Evolutionary conservation across 208 protist genomes (phyloP).

Genomic region (Leishmania martiniquensis): DNA sequence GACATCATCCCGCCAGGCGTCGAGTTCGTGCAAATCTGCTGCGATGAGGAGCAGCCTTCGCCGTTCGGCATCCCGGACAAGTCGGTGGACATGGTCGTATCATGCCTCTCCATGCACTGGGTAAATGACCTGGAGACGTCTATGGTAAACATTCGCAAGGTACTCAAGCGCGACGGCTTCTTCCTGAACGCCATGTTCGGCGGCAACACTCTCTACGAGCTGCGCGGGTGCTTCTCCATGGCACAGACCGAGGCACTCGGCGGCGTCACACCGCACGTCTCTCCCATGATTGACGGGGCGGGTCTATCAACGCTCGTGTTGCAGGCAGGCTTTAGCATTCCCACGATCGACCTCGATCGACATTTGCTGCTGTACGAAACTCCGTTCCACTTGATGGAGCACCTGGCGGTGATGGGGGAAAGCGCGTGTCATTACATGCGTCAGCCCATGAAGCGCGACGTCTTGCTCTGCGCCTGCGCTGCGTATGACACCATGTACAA

Average conservation of each 20-base stretch:
- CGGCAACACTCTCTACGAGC: constrained; percentile 92
- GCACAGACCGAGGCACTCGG: constrained; percentile 87
- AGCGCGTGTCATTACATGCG: constrained; percentile 80
- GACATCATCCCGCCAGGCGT: constrained; percentile 75
- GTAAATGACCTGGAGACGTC: constrained; percentile 89
- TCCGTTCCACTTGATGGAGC: constrained; percentile 92
- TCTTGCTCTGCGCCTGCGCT: constrained; percentile 74
- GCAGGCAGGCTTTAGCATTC: constrained; percentile 87
- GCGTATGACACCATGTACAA: constrained; percentile 89
- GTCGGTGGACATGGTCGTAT: constrained; percentile 91
- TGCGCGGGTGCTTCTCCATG: constrained; percentile 87
- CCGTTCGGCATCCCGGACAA: constrained; percentile 83
- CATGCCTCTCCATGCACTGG: constrained; percentile 92
- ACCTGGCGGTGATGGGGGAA: constrained; percentile 89
- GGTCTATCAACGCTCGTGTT: constrained; percentile 87
- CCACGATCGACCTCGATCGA: constrained; percentile 92
- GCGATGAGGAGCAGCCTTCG: constrained; percentile 77
- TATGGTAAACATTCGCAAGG: constrained; percentile 77
- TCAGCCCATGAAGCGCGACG: constrained; percentile 67
- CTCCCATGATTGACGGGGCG: constrained; percentile 88
- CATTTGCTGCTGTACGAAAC: constrained; percentile 89
- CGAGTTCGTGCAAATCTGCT: constrained; percentile 91
- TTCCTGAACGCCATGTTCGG: constrained; percentile 88
- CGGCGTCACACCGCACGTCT: constrained; percentile 89
- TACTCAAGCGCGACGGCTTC: constrained; percentile 91